These are phyloP conservation scores for Globisporangium polare DNA, from an alignment of 352 stramenopile genomes.

Conservation along the genomic window DNA sequence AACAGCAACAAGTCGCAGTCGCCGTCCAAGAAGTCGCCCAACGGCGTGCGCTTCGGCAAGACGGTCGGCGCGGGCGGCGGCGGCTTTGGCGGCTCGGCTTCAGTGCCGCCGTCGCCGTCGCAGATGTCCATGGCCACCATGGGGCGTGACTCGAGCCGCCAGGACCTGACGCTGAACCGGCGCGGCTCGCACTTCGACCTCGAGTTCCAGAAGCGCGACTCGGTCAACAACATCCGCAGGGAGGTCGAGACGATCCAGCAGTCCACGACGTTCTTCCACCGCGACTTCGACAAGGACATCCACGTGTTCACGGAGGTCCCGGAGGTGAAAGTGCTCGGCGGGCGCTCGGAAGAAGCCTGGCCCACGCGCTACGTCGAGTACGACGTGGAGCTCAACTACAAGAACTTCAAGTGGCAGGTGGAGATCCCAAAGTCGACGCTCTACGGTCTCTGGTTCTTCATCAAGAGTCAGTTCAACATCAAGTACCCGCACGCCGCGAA, in stretches of 20 bases:
- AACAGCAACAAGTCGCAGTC: slow-evolving; percentile 8
- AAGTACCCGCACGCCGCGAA: slow-evolving; percentile 30
- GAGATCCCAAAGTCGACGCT: slow-evolving; percentile 81
- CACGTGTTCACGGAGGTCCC: slow-evolving; percentile 73
- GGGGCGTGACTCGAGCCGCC: slow-evolving; percentile 10
- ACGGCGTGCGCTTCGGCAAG: slow-evolving; percentile 3
- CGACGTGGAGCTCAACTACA: slow-evolving; percentile 78
- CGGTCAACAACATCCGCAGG: slow-evolving; percentile 32
- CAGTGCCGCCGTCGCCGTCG: background rate
- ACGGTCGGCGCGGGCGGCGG: background rate
- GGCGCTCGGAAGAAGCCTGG: slow-evolving; percentile 75
- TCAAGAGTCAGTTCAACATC: slow-evolving; percentile 76
- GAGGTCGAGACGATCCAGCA: slow-evolving; percentile 31
- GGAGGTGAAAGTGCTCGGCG: slow-evolving; percentile 50
- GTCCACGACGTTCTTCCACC: slow-evolving; percentile 45
- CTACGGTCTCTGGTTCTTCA: slow-evolving; percentile 83
- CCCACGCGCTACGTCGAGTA: slow-evolving; percentile 83
- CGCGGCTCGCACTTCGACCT: slow-evolving; percentile 28
- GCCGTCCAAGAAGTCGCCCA: slow-evolving; percentile 1
- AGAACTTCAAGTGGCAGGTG: slow-evolving; percentile 77
- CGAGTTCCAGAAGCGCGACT: slow-evolving; percentile 44
- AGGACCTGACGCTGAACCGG: slow-evolving; percentile 7
- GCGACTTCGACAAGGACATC: slow-evolving; percentile 61
- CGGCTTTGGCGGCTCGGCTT: slow-evolving; percentile 1
- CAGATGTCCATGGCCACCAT: slow-evolving; percentile 2